These are phyloP conservation scores for Talaromyces adpressus DNA, from an alignment of 495 filamentous ascomycete species.

Conservation along the genomic window DNA sequence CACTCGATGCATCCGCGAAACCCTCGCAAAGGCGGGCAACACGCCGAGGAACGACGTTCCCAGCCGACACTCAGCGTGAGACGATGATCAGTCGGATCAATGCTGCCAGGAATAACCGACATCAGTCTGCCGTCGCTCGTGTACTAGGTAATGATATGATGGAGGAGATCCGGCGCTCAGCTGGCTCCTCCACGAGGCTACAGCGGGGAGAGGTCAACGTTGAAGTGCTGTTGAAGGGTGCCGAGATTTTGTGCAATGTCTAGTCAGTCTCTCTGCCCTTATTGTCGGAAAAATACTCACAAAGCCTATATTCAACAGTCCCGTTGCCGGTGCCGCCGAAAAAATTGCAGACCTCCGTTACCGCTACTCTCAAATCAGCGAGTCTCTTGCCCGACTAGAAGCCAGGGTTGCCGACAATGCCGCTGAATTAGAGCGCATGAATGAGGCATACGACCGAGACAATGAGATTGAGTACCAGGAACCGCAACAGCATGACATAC, in stretches of 20 bases:
- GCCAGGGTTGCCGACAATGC: conserved; percentile 70
- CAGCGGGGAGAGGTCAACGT: conserved; percentile 71
- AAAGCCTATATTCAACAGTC: conserved; percentile 31
- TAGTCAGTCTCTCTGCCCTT: conserved; percentile 49
- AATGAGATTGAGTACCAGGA: conserved; percentile 25
- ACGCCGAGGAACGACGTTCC: conserved; percentile 37
- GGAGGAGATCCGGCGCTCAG: conserved; percentile 63
- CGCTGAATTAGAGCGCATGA: conserved; percentile 66
- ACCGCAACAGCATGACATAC: conserved; percentile 37
- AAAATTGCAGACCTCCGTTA: conserved; percentile 64
- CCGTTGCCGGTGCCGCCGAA: conserved; percentile 74
- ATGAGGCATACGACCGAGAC: conserved; percentile 42
- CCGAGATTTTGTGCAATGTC: conserved; percentile 82
- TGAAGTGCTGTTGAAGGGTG: conserved; percentile 75
- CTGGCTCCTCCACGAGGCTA: conserved; percentile 33
- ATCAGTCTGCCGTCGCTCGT: conserved; percentile 81
- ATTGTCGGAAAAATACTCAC: background rate
- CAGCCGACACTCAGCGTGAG: conserved; percentile 30
- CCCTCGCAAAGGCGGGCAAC: conserved; percentile 34
- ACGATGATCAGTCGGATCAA: conserved; percentile 45
- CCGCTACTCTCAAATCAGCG: conserved; percentile 63
- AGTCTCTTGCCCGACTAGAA: conserved; percentile 74
- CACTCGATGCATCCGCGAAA: conserved; percentile 61
- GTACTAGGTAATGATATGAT: conserved; percentile 84
- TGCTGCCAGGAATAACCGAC: conserved; percentile 49